A percentile compares a stretch with the other conserved stretches of the same genome.
Evolutionary conservation across 345 rosid species (phyloP).

Genomic region (Populus euphratica): DNA sequence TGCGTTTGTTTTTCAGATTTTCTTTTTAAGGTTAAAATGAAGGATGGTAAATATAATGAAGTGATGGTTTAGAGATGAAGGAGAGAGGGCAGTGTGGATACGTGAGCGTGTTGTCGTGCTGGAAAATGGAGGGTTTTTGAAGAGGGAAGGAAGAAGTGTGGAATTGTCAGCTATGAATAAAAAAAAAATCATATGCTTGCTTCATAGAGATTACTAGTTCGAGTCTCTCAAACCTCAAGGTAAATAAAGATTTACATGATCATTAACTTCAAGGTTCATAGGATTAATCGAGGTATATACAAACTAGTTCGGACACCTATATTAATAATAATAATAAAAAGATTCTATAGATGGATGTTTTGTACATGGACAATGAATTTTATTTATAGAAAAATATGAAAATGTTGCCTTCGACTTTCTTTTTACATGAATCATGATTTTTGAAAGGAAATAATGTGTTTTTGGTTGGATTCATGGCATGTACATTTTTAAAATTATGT

Average conservation of each 20-base stretch:
- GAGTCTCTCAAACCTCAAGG: fast-evolving
- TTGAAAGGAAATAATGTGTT: too few species aligned
- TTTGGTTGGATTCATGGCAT: too few species aligned
- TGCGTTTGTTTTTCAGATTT: neutral
- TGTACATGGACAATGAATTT: neutral
- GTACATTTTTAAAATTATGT: too few species aligned
- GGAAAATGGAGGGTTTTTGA: neutral
- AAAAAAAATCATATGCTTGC: too few species aligned
- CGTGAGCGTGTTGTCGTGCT: neutral
- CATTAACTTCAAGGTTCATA: too few species aligned
- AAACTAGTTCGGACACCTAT: too few species aligned
- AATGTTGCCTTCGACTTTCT: too few species aligned
- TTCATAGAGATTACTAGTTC: fast-evolving
- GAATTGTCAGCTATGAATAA: neutral
- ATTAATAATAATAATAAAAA: too few species aligned
- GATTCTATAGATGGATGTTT: neutral
- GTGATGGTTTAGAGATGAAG: neutral
- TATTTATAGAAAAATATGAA: too few species aligned
- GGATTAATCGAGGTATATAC: too few species aligned
- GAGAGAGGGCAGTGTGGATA: neutral
- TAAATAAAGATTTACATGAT: too few species aligned
- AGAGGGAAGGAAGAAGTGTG: neutral
- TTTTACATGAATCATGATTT: too few species aligned
- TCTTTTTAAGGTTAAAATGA: neutral
- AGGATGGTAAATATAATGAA: neutral